Base-by-base conservation (phyloP, 495 filamentous ascomycete genomes). In the Aspergillus kassunensis region DNA sequence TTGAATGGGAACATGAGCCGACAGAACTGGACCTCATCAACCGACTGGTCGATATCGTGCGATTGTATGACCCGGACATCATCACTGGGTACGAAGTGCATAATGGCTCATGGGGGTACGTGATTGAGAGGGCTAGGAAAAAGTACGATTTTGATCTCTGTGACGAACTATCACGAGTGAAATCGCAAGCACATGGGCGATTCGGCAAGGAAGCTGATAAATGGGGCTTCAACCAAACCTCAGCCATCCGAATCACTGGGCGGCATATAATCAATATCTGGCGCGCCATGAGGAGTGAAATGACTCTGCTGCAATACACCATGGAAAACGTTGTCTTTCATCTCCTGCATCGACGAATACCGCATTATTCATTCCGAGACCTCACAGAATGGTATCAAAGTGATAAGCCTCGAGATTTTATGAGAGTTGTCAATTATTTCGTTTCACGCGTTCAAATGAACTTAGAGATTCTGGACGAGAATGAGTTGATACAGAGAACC, bases 311-410 rank as follows among this genome's bases (percentile, higher is more conserved):
- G 39, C 90, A 96, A 60, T 97, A 97, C 62, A 93, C 87, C 0
- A 90, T 96, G 85, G 93, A 97, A 67, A 97, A 97, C 62, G 89
- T 98, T 27, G 91, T 83, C 0, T 97, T 93, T 68, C 95, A 98
- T 72, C 69, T 97, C 8, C 71, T 97, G 15, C 90, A 95, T 62
- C 82, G 84, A n/a, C 84, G 93, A 19, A 88, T 97, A 23, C 95
- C 95, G 16, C 90, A 96, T 62, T 97, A 95, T 63, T 72, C 83
- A 2, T 88, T 85, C 69, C 70, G 70, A 15, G 86, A 87, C 23
- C 73, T 98, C 45, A 96, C 95, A 2, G 63, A 69, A 44, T 97
- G 91, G 91, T 92, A 90, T 54, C 76, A 63, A 3, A 88, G 81
- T 54, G 75, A 76, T 11, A 85, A 75, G 50, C 79, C 84, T 25